Base-by-base conservation (phyloP, 2,329 filamentous ascomycete genomes). In the Epichloe uncinata region DNA sequence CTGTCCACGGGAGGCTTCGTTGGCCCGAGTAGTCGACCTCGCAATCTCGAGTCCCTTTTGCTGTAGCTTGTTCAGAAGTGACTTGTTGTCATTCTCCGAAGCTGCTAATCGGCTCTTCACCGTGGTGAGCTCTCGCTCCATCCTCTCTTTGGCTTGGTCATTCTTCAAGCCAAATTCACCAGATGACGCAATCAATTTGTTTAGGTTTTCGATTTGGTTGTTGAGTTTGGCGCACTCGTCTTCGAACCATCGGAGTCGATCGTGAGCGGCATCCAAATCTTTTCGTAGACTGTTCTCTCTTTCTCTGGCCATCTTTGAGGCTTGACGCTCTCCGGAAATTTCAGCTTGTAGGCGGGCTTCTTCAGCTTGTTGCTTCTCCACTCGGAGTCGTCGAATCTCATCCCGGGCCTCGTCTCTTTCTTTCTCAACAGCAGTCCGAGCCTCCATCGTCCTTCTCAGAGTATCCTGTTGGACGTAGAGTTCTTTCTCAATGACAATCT, bases 31-130 rank as follows among this genome's bases (percentile, higher is more conserved):
- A 53, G 81, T 87, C 0, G 91, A 93, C 43, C 93, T 81, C 40
- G 91, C 91, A 64, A 98, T 94, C 62, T 98, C 91, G 6, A 98
- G 77, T 33, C 94, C 93, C 72, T 97, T 97, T 61, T 97, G 91
- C 61, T 97, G 91, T 16, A 98, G 76, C 67, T 97, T 97, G 70
- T 96, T 97, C 56, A 97, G 76, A n/a, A 98, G 73, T 5, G 89
- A 84, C 47, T 88, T 84, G 60, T 97, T 97, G 68, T 97, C 91
- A 59, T 97, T 96, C 64, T 98, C 91, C 0, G 91, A 97, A 22
- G 91, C 93, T 7, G 84, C 78, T 40, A 98, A 73, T 20, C 91
- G 84, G 53, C 90, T 90, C 65, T 93, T 95, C 57, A 96, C 79
- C 1, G 91, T 96, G 20, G 87, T 84, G 6, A 97, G 75, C 63